Conservation (phyloP, 192 early-diverging fungal genomes). For the Backusella liffmaniae region DNA sequence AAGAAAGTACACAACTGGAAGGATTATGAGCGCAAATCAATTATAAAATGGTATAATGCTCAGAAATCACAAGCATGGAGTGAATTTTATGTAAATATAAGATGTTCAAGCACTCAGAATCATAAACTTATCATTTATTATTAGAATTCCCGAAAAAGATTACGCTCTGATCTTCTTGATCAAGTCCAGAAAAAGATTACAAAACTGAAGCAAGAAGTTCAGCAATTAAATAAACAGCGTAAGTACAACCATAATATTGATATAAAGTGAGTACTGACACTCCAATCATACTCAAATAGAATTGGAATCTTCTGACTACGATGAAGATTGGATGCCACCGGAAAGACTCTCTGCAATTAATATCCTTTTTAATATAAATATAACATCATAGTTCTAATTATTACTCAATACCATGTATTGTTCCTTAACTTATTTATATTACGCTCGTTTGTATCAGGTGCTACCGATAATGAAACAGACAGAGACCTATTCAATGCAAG, state of each 20-base stretch:
- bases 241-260: not conserved
- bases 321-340: conserved; percentile 6
- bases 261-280: not conserved
- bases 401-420: not conserved
- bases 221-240: conserved; percentile 1
- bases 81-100: conserved; percentile 13
- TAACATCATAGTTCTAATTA: not conserved
- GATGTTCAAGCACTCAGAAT: not conserved
- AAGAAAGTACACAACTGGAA: not conserved
- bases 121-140: not conserved
- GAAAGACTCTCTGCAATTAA: conserved; percentile 5
- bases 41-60: conserved; percentile 9
- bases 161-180: conserved; percentile 10
- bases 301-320: not conserved
- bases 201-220: conserved; percentile 8
- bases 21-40: not conserved
- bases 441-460: conserved; percentile 17
- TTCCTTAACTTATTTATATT: not conserved
- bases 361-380: conserved; percentile 7
- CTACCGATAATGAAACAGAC: conserved; percentile 6
- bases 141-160: not conserved
- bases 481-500: conserved; percentile 1
- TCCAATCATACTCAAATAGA: not conserved
- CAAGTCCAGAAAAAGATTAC: not conserved
- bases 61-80: conserved; percentile 15